These are phyloP conservation scores for Pilasporangium apinafurcum DNA, from an alignment of 352 stramenopile species.

Conservation along the genomic window DNA sequence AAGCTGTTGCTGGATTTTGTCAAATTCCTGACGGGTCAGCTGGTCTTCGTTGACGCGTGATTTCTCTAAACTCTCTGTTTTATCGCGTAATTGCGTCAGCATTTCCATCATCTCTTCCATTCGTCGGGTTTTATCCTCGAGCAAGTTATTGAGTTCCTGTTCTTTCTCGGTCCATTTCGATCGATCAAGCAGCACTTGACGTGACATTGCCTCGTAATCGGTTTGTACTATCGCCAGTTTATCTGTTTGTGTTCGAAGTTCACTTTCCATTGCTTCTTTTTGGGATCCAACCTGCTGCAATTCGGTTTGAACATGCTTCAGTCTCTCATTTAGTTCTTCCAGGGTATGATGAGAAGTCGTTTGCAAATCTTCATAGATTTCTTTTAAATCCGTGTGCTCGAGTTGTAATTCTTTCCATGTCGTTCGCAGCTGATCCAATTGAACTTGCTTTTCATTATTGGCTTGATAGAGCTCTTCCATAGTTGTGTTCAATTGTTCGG, in stretches of 20 bases:
- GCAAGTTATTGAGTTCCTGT: conserved; percentile 12
- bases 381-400: conserved; percentile 49
- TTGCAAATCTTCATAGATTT: conserved; percentile 40
- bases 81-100: conserved; percentile 43
- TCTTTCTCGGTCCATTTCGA: conserved; percentile 19
- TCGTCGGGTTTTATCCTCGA: conserved; percentile 43
- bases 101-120: conserved; percentile 65
- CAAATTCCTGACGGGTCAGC: conserved; percentile 25
- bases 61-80: conserved; percentile 47
- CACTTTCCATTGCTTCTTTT: conserved; percentile 7
- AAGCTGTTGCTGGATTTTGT: conserved; percentile 29
- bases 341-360: conserved; percentile 24
- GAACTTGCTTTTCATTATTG: conserved; percentile 46
- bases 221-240: conserved; percentile 8
- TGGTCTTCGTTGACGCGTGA: conserved; percentile 28
- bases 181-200: conserved; percentile 17
- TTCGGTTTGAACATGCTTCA: conserved; percentile 21
- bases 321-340: conserved; percentile 20
- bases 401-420: conserved; percentile 41
- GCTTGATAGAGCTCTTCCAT: conserved; percentile 45
- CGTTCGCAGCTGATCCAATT: conserved; percentile 47
- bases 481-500: conserved; percentile 46
- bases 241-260: conserved; percentile 10
- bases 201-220: conserved; percentile 18
- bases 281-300: conserved; percentile 11